Evolutionary conservation across 805 yeast genomes (phyloP).

Genomic region (Candida incommunis): DNA sequence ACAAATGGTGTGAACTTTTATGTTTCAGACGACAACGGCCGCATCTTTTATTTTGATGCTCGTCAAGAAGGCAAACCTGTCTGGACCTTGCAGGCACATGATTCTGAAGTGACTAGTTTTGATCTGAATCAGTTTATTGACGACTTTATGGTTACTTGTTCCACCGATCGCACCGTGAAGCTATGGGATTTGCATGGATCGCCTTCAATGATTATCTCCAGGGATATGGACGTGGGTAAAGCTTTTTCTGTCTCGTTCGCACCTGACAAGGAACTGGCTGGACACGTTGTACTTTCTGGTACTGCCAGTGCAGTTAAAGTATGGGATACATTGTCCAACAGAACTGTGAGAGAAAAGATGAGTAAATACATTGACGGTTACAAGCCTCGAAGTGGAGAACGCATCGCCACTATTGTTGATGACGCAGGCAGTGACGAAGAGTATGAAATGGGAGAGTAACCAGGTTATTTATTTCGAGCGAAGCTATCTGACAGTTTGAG

Average conservation of each 20-base stretch:
- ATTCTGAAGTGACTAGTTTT: slow-evolving; percentile 77
- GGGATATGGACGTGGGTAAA: slow-evolving; percentile 91
- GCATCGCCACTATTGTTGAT: slow-evolving; percentile 7
- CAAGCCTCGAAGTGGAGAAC: slow-evolving; percentile 4
- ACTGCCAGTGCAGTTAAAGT: slow-evolving; percentile 69
- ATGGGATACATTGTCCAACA: slow-evolving; percentile 84
- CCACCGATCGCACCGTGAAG: slow-evolving; percentile 75
- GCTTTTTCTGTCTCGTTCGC: slow-evolving; percentile 76
- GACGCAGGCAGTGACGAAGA: slow-evolving; percentile 11
- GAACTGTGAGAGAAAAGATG: slow-evolving; percentile 60
- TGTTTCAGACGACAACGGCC: slow-evolving; percentile 88
- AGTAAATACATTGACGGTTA: slow-evolving; percentile 19
- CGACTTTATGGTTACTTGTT: slow-evolving; percentile 72
- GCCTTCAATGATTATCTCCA: slow-evolving; percentile 80
- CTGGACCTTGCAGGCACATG: slow-evolving; percentile 97
- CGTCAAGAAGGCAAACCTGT: slow-evolving; percentile 53
- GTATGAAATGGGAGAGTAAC: slow-evolving; percentile 2
- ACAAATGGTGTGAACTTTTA: slow-evolving; percentile 40
- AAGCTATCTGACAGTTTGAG: no score
- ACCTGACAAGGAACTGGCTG: slow-evolving; percentile 74
- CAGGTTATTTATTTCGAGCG: no score
- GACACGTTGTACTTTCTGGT: slow-evolving; percentile 79
- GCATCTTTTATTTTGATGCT: slow-evolving; percentile 77
- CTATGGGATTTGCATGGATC: slow-evolving; percentile 59
- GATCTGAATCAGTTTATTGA: slow-evolving; percentile 52